A percentile compares a stretch with the other conserved stretches of the same genome.
Conservation (phyloP, 805 yeast genomes). For the Nakazawaea anatomiae region DNA sequence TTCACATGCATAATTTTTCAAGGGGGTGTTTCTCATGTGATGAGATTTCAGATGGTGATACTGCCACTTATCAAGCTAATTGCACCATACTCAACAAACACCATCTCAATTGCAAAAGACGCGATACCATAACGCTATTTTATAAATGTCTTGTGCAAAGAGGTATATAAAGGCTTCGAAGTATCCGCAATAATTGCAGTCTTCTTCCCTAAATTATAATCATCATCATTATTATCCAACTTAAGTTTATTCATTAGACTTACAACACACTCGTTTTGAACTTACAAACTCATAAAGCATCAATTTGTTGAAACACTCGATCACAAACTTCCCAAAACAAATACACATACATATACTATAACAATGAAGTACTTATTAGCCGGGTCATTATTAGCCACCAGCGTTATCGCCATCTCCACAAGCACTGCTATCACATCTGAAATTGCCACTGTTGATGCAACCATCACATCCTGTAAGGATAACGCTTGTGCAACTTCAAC, state of each 20-base stretch:
- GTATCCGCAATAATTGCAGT: background rate
- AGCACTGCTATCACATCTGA: conserved; percentile 1
- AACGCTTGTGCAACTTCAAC: conserved; percentile 25
- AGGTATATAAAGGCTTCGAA: background rate
- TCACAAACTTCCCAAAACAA: background rate
- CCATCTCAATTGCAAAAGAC: background rate
- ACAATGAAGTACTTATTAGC: conserved; percentile 11
- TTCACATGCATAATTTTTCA: background rate
- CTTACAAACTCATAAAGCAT: background rate
- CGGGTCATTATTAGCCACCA: conserved; percentile 6
- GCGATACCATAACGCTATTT: background rate
- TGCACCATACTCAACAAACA: background rate
- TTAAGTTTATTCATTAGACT: conserved; percentile 1
- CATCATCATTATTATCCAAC: background rate
- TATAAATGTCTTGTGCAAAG: too few species aligned
- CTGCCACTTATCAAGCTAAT: background rate
- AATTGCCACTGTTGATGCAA: conserved; percentile 10
- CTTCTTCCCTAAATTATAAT: background rate
- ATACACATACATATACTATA: background rate
- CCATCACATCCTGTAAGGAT: conserved; percentile 28
- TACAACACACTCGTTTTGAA: conserved; percentile 1
- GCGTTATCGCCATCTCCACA: conserved; percentile 10
- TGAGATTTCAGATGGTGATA: background rate
- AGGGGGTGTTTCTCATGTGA: background rate
- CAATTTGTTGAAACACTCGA: too few species aligned